phyloP scores from a whole-genome alignment of 306 rosid species.

The Morella rubra region DNA sequence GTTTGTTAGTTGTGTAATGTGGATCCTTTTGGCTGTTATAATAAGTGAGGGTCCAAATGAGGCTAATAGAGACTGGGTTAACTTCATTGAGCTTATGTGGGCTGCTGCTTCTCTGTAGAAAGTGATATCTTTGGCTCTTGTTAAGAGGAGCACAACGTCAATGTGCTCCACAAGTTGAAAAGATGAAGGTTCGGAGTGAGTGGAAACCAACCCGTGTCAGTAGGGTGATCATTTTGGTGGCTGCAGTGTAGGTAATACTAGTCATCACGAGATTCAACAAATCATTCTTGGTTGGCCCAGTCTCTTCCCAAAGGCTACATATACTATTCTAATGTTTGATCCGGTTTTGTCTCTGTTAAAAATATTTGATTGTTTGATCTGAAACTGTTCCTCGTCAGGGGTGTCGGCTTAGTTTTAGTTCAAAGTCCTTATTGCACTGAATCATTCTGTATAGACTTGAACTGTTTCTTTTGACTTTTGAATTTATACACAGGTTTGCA shows the following conservation, averaged over 20 bases:
- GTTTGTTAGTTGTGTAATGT: background rate
- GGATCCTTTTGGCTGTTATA: background rate
- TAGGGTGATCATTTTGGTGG: background rate
- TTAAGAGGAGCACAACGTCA: background rate
- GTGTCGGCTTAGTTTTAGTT: background rate
- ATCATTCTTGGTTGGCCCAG: background rate
- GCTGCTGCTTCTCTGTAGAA: background rate
- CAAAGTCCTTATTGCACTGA: background rate
- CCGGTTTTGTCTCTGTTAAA: background rate
- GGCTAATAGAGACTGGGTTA: background rate
- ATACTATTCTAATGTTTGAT: background rate
- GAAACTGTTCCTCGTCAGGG: background rate
- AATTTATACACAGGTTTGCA: conserved; percentile 47
- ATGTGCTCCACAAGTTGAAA: background rate
- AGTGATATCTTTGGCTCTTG: background rate
- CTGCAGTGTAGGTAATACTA: background rate
- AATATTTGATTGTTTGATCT: background rate
- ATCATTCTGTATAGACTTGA: background rate
- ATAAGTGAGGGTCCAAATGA: background rate
- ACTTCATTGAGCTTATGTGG: background rate
- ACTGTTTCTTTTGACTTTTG: conserved; percentile 4
- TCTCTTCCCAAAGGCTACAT: background rate
- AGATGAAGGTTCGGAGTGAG: background rate
- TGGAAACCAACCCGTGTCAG: background rate
- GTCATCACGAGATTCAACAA: background rate